phyloP scores from a whole-genome alignment of 495 filamentous ascomycete genomes.

The Collariella sp. region DNA sequence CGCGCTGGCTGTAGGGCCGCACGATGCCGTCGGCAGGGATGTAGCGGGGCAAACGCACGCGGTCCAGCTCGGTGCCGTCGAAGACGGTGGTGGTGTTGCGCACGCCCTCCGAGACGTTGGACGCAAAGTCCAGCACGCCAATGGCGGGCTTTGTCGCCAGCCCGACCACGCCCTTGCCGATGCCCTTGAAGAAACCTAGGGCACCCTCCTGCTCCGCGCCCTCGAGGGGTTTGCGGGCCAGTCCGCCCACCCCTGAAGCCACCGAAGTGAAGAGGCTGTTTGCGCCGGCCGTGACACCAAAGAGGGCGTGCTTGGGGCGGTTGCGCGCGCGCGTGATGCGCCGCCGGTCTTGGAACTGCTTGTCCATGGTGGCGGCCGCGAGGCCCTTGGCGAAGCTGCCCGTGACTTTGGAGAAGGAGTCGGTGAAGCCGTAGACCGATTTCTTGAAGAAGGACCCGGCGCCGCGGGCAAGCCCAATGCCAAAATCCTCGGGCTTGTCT shows the following conservation, averaged over 20 bases:
- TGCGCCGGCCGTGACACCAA: slow-evolving; percentile 90
- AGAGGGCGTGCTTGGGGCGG: slow-evolving; percentile 90
- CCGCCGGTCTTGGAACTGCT: slow-evolving; percentile 93
- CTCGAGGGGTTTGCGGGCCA: slow-evolving; percentile 87
- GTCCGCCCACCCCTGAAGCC: slow-evolving; percentile 86
- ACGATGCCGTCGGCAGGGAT: slow-evolving; percentile 89
- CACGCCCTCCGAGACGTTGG: slow-evolving; percentile 91
- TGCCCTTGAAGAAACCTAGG: slow-evolving; percentile 90
- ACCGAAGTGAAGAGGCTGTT: slow-evolving; percentile 88
- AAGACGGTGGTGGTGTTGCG: slow-evolving; percentile 98
- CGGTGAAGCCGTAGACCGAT: slow-evolving; percentile 91
- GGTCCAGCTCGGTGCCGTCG: slow-evolving; percentile 85
- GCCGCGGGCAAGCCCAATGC: slow-evolving; percentile 89
- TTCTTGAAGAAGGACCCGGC: slow-evolving; percentile 97
- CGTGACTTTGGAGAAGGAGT: slow-evolving; percentile 93
- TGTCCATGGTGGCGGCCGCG: slow-evolving; percentile 89
- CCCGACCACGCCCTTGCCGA: slow-evolving; percentile 89
- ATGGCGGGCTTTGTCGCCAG: slow-evolving; percentile 94
- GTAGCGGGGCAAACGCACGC: slow-evolving; percentile 84
- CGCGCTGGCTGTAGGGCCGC: slow-evolving; percentile 88
- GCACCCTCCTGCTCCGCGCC: slow-evolving; percentile 94
- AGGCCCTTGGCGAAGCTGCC: slow-evolving; percentile 94
- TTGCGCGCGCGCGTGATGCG: slow-evolving; percentile 91
- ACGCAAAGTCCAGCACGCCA: slow-evolving; percentile 92
- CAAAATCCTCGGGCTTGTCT: slow-evolving; percentile 86